Evolutionary conservation across 805 yeast genomes (phyloP).

Genomic region (Wickerhamiella australiensis): DNA sequence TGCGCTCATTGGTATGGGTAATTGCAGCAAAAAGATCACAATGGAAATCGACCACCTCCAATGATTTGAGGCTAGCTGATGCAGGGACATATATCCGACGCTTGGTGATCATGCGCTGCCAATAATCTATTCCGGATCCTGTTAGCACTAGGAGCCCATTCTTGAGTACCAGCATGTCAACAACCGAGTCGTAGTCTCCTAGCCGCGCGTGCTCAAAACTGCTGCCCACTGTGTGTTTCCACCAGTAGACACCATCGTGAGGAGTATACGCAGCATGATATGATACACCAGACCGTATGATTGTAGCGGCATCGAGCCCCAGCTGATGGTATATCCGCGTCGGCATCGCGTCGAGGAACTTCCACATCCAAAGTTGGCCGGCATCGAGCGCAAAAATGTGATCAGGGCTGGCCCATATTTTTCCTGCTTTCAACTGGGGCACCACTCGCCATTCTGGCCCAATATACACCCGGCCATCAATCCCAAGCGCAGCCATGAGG

Average conservation of each 20-base stretch:
- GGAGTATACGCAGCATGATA: neutral
- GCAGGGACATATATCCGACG: too few relatives aligned
- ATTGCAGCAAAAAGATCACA: too few relatives aligned
- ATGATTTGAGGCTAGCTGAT: neutral
- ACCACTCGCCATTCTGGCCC: neutral
- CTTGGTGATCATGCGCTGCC: too few relatives aligned
- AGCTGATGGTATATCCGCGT: neutral
- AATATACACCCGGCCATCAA: neutral
- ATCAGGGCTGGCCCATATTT: neutral
- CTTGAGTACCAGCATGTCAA: too few relatives aligned
- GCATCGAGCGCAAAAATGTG: neutral
- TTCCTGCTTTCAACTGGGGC: neutral
- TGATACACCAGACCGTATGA: neutral
- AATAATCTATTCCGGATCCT: too few relatives aligned
- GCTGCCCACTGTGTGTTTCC: too few relatives aligned
- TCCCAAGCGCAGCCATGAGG: neutral
- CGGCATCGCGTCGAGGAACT: neutral
- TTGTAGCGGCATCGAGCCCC: neutral
- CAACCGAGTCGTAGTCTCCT: too few relatives aligned
- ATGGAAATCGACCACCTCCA: too few relatives aligned
- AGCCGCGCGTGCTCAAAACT: too few relatives aligned
- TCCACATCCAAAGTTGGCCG: slow-evolving; percentile 2
- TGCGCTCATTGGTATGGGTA: too few relatives aligned
- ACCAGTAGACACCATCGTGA: too few relatives aligned
- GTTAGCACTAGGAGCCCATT: too few relatives aligned